phyloP scores from a whole-genome alignment of 2,329 filamentous ascomycete species.

The Talaromyces funiculosus region DNA sequence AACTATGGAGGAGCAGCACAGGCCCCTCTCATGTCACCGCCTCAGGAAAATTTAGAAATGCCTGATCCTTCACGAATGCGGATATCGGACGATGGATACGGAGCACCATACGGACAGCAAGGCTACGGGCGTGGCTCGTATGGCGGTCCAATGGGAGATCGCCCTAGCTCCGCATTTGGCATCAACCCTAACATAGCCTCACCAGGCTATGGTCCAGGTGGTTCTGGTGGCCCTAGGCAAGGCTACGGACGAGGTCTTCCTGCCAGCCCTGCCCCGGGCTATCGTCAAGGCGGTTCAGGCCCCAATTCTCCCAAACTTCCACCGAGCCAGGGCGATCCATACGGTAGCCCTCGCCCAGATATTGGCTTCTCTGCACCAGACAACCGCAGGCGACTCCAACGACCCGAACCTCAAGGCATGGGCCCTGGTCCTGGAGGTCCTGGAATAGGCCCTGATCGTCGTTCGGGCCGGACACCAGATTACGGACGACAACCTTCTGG shows the following conservation, averaged over 20 bases:
- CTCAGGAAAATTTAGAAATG: constrained; percentile 43
- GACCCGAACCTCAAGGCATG: constrained; percentile 24
- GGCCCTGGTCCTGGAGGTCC: constrained; percentile 9
- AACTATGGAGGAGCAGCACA: constrained; percentile 14
- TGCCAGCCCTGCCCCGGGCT: constrained; percentile 17
- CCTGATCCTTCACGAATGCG: constrained; percentile 44
- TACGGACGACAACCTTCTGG: constrained; percentile 24
- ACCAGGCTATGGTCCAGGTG: constrained; percentile 27
- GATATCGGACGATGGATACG: constrained; percentile 25
- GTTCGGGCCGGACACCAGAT: constrained; percentile 28
- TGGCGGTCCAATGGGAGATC: constrained; percentile 31
- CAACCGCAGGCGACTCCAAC: constrained; percentile 41
- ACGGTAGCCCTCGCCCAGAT: constrained; percentile 36
- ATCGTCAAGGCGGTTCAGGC: constrained; percentile 30
- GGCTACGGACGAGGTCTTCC: constrained; percentile 12
- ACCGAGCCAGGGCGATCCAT: constrained; percentile 26
- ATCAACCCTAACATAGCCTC: constrained; percentile 45
- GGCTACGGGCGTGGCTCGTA: constrained; percentile 29
- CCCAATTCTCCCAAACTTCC: constrained; percentile 27
- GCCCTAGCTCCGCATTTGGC: constrained; percentile 44
- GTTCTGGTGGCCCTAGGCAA: constrained; percentile 20
- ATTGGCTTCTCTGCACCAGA: constrained; percentile 45
- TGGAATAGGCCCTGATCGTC: constrained; percentile 13
- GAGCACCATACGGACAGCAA: constrained; percentile 34
- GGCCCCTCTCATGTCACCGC: constrained; percentile 32